Base-by-base conservation (phyloP, 495 filamentous ascomycete genomes). In the Podospora pseudocomata region DNA sequence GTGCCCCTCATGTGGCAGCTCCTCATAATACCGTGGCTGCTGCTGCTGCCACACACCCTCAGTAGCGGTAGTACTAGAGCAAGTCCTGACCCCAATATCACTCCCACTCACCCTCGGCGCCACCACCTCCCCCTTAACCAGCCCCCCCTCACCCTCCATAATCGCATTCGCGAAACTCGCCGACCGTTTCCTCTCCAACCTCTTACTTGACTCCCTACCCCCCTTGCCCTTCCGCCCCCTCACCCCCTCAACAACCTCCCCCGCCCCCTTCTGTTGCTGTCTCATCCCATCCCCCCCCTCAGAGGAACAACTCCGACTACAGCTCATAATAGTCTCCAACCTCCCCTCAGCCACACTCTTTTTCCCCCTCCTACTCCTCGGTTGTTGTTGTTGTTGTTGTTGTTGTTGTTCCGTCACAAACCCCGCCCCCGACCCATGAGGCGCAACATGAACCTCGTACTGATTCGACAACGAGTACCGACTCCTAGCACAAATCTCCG, bases 371-470 rank as follows among this genome's bases (percentile, higher is more conserved):
- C 65, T 66, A 18, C 67, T 68, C 64, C 65, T 63, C 67, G 62
- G 68, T 63, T 49, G 70, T 66, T 13, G 74, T 67, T 13, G 74
- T 67, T 55, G 30, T 7, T 4, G 72, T 68, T 13, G 74, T 53
- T 13, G 71, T 26, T 2, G 63, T 2, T 9, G 67, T n/a, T 15
- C 18, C 62, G 73, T 60, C 19, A 77, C 23, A 65, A 84, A 81
- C 0, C 76, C 70, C 6, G 78, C 66, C 4, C 85, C 84, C 4
- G 80, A 82, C 7, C 83, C 83, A 69, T 86, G 85, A 7, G 85
- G 84, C 5, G 82, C 77, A 58, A 86, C 82, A 66, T 87, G 85
- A n/a, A 86, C 83, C 60, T 87, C 84, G 67, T 87, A 87, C 65
- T 87, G 84, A 71, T 86, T 86, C 71, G 83, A 85, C 34, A 86